A percentile compares a stretch with the other conserved stretches of the same genome.
Evolutionary conservation across 73 alveolate genomes (phyloP).

Genomic region (Tetrahymena elliotti): DNA sequence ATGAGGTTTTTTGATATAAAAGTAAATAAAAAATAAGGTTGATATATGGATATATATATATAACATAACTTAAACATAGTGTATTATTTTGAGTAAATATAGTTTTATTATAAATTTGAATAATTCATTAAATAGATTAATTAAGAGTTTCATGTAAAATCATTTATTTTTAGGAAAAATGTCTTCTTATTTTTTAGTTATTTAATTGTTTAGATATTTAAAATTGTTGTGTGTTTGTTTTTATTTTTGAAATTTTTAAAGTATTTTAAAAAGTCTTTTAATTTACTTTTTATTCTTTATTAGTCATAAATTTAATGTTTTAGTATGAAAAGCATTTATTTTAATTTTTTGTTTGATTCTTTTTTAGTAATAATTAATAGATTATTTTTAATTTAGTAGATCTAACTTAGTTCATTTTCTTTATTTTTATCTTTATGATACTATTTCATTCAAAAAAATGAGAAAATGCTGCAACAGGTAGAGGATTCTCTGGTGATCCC

Average conservation of each 20-base stretch:
- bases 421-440: background rate
- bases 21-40: too few relatives aligned
- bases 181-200: background rate
- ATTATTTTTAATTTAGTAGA: background rate
- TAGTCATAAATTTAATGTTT: too few relatives aligned
- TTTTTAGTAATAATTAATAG: background rate
- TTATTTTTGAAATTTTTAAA: background rate
- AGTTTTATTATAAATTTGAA: too few relatives aligned
- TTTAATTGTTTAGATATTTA: too few relatives aligned
- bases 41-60: too few relatives aligned
- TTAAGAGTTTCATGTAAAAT: too few relatives aligned
- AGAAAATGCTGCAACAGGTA: background rate
- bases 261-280: background rate
- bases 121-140: background rate
- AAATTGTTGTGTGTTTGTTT: too few relatives aligned
- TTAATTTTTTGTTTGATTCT: background rate
- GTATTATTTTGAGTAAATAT: too few relatives aligned
- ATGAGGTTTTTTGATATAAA: too few relatives aligned
- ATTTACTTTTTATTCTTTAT: too few relatives aligned
- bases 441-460: background rate
- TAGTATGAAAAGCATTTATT: background rate
- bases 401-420: background rate
- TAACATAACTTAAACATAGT: background rate
- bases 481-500: background rate
- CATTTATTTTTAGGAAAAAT: background rate